phyloP scores from a whole-genome alignment of 164 flowering plant genomes.

The Piper longum region DNA sequence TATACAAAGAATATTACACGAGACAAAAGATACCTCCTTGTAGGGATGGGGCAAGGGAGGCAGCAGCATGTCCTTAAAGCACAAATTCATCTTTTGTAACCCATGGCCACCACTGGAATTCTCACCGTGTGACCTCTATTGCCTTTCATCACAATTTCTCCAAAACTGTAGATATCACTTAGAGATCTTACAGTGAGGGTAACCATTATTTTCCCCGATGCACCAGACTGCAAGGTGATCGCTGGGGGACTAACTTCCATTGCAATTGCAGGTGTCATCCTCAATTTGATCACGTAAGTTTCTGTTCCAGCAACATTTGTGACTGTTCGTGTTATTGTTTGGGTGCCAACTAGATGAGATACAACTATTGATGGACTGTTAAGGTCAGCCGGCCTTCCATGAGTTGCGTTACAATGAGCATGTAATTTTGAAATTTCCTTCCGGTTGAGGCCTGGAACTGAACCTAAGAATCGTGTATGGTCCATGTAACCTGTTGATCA shows the following conservation, averaged over 20 bases:
- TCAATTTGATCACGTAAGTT: conserved; percentile 55
- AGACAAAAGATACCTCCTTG: conserved; percentile 7
- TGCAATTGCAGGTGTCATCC: conserved; percentile 73
- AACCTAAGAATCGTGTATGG: conserved; percentile 76
- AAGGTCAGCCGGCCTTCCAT: conserved; percentile 56
- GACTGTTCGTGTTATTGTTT: conserved; percentile 56
- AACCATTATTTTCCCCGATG: conserved; percentile 50
- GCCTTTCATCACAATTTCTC: conserved; percentile 78
- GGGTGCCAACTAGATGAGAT: conserved; percentile 66
- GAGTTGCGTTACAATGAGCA: conserved; percentile 55
- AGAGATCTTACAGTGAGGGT: conserved; percentile 61
- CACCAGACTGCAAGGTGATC: conserved; percentile 66
- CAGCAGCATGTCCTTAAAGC: conserved; percentile 1
- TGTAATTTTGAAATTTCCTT: conserved; percentile 45
- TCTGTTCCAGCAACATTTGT: conserved; percentile 79
- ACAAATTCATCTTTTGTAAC: conserved; percentile 17
- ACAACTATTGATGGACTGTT: conserved; percentile 79
- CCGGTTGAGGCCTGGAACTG: conserved; percentile 72
- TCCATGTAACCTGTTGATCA: conserved; percentile 49
- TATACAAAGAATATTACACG: conserved; percentile 55
- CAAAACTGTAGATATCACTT: conserved; percentile 73
- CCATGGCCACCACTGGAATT: conserved; percentile 92
- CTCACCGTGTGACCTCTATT: conserved; percentile 87
- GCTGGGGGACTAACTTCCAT: conserved; percentile 70
- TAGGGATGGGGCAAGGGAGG: not conserved